Base-by-base conservation (phyloP, 495 filamentous ascomycete species). In the Bacidia rubella region DNA sequence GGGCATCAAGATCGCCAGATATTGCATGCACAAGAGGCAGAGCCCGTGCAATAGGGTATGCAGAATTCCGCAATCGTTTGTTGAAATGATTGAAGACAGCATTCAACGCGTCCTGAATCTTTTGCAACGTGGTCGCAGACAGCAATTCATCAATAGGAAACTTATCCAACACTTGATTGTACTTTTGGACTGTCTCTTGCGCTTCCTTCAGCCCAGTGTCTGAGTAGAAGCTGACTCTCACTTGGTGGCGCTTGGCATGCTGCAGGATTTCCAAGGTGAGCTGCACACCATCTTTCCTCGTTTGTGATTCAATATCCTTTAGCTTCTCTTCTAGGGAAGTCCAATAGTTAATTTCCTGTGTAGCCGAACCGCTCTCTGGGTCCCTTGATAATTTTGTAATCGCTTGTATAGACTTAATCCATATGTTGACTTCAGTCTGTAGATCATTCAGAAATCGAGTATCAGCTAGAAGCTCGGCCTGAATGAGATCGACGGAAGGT, bases 311-410 rank as follows among this genome's bases (percentile, higher is more conserved):
- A 54, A 99, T 93, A 11, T 81, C 81, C 59, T 95, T 90, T 42
- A 99, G 66, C 2, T 86, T 84, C 40, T 80, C 83, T 63, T 99
- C 92, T 82, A 97, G 93, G 1, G 87, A 87, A 39, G 97, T 67
- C 92, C 92, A 99, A 60, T 96, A 99, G 62, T 95, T 95, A 61
- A 97, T 94, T 64, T 99, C 92, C 64, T 96, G 93, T 19, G 83
- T 87, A 11, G 92, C 93, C 27, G 87, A 92, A 5, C 88, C 87
- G 43, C 85, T 88, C 26, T 83, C 80, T 3, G 87, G 82, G 60
- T 97, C 92, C 57, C 88, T 77, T 29, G 87, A 85, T 73, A 93
- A 85, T 69, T 89, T 92, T 12, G 92, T 97, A 62, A 96, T 90
- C n/a, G 84, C 82, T 66, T 94, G 89, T 54, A 99, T 97, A 10